Evolutionary conservation across 805 yeast species (phyloP).

Genomic region (Metschnikowia drakensbergensis): DNA sequence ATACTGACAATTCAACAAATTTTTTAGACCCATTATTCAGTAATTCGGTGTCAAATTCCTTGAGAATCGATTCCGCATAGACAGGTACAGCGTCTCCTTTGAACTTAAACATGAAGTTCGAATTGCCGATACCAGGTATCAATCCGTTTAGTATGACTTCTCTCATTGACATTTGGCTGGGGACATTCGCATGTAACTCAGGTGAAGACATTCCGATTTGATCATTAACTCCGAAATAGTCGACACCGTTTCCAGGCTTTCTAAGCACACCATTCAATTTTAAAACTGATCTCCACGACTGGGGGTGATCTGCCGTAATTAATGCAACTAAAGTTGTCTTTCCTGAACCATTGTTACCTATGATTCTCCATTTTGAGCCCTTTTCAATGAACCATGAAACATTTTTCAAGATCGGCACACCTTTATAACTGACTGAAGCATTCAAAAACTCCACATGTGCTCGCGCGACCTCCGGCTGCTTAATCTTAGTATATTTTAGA

Average conservation of each 20-base stretch:
- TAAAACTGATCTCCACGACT: constrained; percentile 79
- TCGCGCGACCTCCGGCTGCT: neutral
- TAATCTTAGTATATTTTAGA: neutral
- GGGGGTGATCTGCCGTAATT: constrained; percentile 94
- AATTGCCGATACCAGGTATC: constrained; percentile 53
- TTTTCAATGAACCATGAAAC: constrained; percentile 61
- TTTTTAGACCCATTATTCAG: constrained; percentile 29
- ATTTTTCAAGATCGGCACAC: constrained; percentile 53
- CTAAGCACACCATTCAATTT: constrained; percentile 63
- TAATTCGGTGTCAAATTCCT: constrained; percentile 28
- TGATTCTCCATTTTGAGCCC: constrained; percentile 84
- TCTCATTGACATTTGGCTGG: constrained; percentile 46
- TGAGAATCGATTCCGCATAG: constrained; percentile 20
- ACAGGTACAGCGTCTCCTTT: constrained; percentile 16
- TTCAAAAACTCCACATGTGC: constrained; percentile 46
- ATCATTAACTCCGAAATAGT: constrained; percentile 74
- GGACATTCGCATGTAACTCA: constrained; percentile 86
- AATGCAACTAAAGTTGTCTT: constrained; percentile 83
- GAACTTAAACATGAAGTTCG: constrained; percentile 46
- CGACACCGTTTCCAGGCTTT: constrained; percentile 64
- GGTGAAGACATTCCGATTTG: constrained; percentile 88
- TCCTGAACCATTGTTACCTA: constrained; percentile 91
- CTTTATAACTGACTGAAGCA: constrained; percentile 65
- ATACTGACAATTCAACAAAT: constrained; percentile 57
- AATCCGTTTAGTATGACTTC: constrained; percentile 72